Conservation (phyloP, 768 basidiomycete genomes). For the Suillus bovinus region DNA sequence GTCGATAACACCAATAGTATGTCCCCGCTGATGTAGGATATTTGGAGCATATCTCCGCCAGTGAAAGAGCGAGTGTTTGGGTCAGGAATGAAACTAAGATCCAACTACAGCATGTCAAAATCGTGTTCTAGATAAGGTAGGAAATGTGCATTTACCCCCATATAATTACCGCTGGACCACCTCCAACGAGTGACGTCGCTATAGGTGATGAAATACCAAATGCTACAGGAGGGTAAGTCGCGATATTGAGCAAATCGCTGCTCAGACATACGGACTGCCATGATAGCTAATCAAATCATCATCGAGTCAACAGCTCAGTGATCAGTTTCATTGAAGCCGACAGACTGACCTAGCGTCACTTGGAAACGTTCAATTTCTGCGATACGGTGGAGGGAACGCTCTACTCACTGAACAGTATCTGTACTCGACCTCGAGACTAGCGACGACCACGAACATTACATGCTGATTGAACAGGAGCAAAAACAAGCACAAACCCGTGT, state of each 20-base stretch:
- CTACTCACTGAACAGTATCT: conserved; percentile 54
- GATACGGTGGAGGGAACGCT: neutral
- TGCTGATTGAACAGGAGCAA: neutral
- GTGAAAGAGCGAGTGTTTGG: conserved; percentile 49
- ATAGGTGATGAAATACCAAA: conserved; percentile 58
- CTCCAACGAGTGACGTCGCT: conserved; percentile 53
- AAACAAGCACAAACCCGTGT: conserved; percentile 38
- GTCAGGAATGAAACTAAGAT: conserved; percentile 50
- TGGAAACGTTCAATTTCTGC: conserved; percentile 17
- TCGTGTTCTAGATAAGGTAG: too few relatives aligned
- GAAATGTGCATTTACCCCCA: conserved; percentile 47
- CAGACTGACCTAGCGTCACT: conserved; percentile 48
- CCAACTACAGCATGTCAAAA: conserved; percentile 39
- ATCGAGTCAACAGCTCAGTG: conserved; percentile 9
- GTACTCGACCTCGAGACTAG: conserved; percentile 51
- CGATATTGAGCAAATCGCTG: neutral
- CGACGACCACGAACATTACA: neutral
- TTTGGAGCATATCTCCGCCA: conserved; percentile 60
- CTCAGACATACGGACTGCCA: conserved; percentile 57
- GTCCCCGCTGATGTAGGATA: conserved; percentile 64
- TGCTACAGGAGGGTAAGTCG: conserved; percentile 35
- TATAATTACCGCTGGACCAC: conserved; percentile 57
- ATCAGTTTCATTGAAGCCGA: neutral
- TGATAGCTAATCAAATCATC: conserved; percentile 43
- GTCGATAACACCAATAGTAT: conserved; percentile 67